Percentiles rank a stretch among this genome's conserved stretches.
Conservation (phyloP, 352 stramenopile species). For the Phytophthora sojae region DNA sequence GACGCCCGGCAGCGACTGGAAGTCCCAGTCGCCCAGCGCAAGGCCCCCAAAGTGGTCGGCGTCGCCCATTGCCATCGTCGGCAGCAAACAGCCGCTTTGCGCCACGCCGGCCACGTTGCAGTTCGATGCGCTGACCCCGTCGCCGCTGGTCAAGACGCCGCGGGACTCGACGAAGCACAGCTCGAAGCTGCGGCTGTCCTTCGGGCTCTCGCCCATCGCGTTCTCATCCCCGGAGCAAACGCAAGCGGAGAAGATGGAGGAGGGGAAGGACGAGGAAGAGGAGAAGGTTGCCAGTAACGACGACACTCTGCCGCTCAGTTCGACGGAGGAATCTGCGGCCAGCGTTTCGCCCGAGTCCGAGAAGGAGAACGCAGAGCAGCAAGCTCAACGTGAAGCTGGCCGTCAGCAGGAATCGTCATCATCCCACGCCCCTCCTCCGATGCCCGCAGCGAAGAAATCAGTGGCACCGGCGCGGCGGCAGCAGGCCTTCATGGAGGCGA, state of each 20-base stretch:
- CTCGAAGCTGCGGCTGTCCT: conserved; percentile 37
- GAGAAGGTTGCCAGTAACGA: conserved; percentile 13
- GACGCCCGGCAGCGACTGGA: conserved; percentile 16
- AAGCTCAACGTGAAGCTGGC: conserved; percentile 17
- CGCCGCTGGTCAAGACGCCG: conserved; percentile 20
- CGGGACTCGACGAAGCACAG: conserved; percentile 17
- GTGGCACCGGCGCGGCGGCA: conserved; percentile 32
- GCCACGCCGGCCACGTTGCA: conserved; percentile 18
- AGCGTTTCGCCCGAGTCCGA: conserved; percentile 14
- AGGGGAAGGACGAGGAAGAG: conserved; percentile 14
- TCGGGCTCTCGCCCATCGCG: conserved; percentile 62
- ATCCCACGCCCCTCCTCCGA: conserved; percentile 16
- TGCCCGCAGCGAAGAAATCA: conserved; percentile 5
- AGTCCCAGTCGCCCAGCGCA: conserved; percentile 7
- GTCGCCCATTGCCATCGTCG: conserved; percentile 29
- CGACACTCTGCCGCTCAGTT: conserved; percentile 22
- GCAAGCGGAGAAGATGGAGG: conserved; percentile 14
- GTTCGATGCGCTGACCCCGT: conserved; percentile 27
- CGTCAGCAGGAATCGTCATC: conserved; percentile 21
- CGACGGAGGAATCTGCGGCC: conserved; percentile 6
- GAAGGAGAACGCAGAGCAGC: conserved; percentile 28
- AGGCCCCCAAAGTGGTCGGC: conserved; percentile 39
- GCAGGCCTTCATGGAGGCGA: conserved; percentile 59
- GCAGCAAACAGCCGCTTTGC: conserved; percentile 21
- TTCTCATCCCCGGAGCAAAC: conserved; percentile 23